These are phyloP conservation scores for Scopulariopsis brevicaulis DNA, from an alignment of 2,329 filamentous ascomycete genomes.

Conservation along the genomic window DNA sequence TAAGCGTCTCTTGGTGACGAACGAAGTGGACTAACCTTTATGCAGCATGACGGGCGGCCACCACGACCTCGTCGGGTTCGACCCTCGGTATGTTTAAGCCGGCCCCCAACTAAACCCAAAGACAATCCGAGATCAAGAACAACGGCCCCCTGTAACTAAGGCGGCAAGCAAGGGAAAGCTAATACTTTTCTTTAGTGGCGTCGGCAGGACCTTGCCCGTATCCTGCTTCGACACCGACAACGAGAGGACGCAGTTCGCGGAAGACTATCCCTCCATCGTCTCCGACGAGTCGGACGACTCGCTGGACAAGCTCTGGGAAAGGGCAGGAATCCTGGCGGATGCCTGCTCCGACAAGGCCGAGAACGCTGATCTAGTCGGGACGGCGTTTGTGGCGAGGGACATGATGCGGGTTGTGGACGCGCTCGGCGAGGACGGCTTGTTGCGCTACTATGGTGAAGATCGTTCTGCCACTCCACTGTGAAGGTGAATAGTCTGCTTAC, in stretches of 20 bases:
- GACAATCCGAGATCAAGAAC: not conserved
- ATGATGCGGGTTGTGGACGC: conserved; percentile 25
- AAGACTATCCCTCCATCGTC: not conserved
- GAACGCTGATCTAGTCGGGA: conserved; percentile 15
- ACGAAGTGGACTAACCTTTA: conserved; percentile 7
- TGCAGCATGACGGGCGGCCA: conserved; percentile 10
- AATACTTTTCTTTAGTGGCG: conserved; percentile 6
- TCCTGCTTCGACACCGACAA: conserved; percentile 8
- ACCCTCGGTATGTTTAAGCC: conserved; percentile 11
- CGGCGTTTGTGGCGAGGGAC: conserved; percentile 22
- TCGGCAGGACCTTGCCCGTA: conserved; percentile 10
- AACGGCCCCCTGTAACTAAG: not conserved
- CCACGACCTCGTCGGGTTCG: conserved; percentile 12
- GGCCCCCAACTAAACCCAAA: not conserved
- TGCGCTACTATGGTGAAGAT: conserved; percentile 21
- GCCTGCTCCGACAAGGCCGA: conserved; percentile 13
- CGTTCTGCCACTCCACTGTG: not conserved
- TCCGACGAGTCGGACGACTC: conserved; percentile 7
- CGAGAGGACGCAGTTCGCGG: not conserved
- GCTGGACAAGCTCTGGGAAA: conserved; percentile 10
- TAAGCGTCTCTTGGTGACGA: not conserved
- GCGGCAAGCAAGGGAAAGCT: not conserved
- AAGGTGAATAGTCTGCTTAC: not conserved
- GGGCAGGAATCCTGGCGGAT: conserved; percentile 8
- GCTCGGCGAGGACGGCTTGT: conserved; percentile 22